phyloP scores from a whole-genome alignment of 2,329 filamentous ascomycete genomes.

The Exophiala viscosa region DNA sequence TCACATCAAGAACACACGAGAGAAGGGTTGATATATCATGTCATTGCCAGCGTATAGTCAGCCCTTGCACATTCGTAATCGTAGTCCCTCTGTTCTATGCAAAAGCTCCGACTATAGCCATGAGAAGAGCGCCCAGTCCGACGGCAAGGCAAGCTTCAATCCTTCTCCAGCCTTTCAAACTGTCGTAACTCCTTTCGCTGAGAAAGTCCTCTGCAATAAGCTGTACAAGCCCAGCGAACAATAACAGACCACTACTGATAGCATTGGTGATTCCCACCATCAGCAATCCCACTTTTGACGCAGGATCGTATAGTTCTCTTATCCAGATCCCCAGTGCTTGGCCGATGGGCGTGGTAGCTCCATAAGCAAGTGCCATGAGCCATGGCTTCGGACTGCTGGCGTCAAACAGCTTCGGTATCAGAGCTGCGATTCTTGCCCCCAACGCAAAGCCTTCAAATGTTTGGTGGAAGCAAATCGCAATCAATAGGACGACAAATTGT shows the following conservation, averaged over 20 bases:
- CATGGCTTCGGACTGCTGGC: slow-evolving; percentile 70
- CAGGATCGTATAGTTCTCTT: slow-evolving; percentile 75
- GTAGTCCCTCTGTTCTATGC: slow-evolving; percentile 34
- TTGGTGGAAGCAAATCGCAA: slow-evolving; percentile 81
- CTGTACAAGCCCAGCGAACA: slow-evolving; percentile 81
- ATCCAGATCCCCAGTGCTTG: slow-evolving; percentile 77
- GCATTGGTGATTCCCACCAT: slow-evolving; percentile 88
- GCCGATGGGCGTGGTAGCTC: slow-evolving; percentile 72
- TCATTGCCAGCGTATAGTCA: too few relatives aligned
- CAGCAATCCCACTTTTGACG: slow-evolving; percentile 69
- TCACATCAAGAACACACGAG: too few relatives aligned
- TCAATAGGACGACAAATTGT: slow-evolving; percentile 72
- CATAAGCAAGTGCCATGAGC: slow-evolving; percentile 63
- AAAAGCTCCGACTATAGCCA: slow-evolving; percentile 67
- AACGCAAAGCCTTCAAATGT: slow-evolving; percentile 85
- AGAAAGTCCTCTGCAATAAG: slow-evolving; percentile 80
- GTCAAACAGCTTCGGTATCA: slow-evolving; percentile 64
- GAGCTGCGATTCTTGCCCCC: slow-evolving; percentile 76
- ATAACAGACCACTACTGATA: slow-evolving; percentile 71
- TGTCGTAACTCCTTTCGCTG: slow-evolving; percentile 61
- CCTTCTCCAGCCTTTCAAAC: slow-evolving; percentile 55
- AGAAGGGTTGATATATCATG: too few relatives aligned
- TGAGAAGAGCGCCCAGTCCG: slow-evolving; percentile 56
- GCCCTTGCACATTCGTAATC: too few relatives aligned
- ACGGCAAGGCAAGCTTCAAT: slow-evolving; percentile 62